Percentiles rank a stretch among this genome's conserved stretches.
These are phyloP conservation scores for Xenoacremonium recifei DNA, from an alignment of 2,329 filamentous ascomycete species.

Conservation along the genomic window DNA sequence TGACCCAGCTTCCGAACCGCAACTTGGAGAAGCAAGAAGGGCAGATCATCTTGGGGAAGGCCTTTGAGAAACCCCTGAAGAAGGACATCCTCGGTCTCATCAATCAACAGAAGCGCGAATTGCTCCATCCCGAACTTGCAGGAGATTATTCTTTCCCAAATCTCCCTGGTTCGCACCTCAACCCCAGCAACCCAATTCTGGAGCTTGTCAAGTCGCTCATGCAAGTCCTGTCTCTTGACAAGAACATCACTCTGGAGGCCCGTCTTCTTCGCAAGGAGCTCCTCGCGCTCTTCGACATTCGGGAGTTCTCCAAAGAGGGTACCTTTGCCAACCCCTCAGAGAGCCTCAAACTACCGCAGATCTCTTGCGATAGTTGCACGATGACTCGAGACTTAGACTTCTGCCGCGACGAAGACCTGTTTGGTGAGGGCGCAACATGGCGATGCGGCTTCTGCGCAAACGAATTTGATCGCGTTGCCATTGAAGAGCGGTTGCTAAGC, in stretches of 20 bases:
- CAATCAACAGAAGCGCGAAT: conserved; percentile 80
- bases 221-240: conserved; percentile 88
- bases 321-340: conserved; percentile 83
- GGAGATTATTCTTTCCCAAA: conserved; percentile 83
- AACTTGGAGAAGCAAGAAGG: conserved; percentile 57
- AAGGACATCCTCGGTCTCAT: conserved; percentile 84
- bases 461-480: conserved; percentile 72
- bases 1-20: conserved; percentile 60
- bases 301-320: conserved; percentile 89
- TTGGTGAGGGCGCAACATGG: conserved; percentile 60
- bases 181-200: conserved; percentile 66
- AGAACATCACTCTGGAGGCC: conserved; percentile 85
- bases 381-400: conserved; percentile 86
- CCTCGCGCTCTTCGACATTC: conserved; percentile 85
- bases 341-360: conserved; percentile 67
- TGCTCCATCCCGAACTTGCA: conserved; percentile 84
- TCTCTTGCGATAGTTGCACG: conserved; percentile 90
- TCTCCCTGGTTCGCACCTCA: conserved; percentile 68
- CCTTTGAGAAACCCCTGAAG: conserved; percentile 85
- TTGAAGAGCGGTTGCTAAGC: conserved; percentile 81
- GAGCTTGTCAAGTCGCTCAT: conserved; percentile 92
- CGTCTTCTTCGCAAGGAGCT: conserved; percentile 86
- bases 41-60: conserved; percentile 70
- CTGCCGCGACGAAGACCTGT: conserved; percentile 82
- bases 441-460: conserved; percentile 73